A percentile compares a stretch with the other conserved stretches of the same genome.
Evolutionary conservation across 2,329 filamentous ascomycete species (phyloP).

Genomic region (Curvularia eragrostidis): DNA sequence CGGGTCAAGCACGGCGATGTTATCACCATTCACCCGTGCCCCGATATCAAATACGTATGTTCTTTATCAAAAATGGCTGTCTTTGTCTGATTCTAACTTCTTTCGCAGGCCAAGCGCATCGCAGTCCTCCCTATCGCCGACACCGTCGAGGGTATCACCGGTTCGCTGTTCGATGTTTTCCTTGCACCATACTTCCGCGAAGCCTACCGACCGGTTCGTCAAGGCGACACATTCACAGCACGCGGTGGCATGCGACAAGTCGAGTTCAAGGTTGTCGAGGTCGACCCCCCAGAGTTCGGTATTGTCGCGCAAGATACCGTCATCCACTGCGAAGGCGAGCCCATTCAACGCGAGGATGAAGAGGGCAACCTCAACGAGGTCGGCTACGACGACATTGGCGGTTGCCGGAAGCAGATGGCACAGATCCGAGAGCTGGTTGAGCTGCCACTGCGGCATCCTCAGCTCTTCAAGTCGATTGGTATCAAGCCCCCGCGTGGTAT

Average conservation of each 20-base stretch:
- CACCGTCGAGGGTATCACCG: conserved; percentile 95
- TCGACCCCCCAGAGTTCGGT: conserved; percentile 97
- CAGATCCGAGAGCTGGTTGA: conserved; percentile 99
- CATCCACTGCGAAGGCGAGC: conserved; percentile 97
- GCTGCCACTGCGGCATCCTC: conserved; percentile 92
- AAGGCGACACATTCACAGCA: conserved; percentile 97
- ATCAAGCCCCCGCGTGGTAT: conserved; percentile 99
- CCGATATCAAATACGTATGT: conserved; percentile 99
- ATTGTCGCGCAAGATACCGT: conserved; percentile 99
- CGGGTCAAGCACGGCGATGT: conserved; percentile 98
- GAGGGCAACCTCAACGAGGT: conserved; percentile 99
- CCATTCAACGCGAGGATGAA: conserved; percentile 97
- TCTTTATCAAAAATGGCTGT: neutral
- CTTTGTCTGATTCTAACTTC: conserved; percentile 28
- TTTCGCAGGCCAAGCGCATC: conserved; percentile 88
- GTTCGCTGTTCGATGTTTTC: conserved; percentile 98
- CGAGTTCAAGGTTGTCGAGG: conserved; percentile 99
- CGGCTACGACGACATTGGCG: conserved; percentile 98
- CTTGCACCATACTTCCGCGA: conserved; percentile 99
- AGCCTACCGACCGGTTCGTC: conserved; percentile 94
- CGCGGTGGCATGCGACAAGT: conserved; percentile 98
- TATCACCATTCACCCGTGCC: conserved; percentile 95
- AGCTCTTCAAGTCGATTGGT: conserved; percentile 99
- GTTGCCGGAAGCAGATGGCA: conserved; percentile 99
- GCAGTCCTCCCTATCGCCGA: conserved; percentile 98